Percentiles rank a stretch among this genome's conserved stretches.
Evolutionary conservation across 2,329 filamentous ascomycete genomes (phyloP).

Genomic region (Fusarium siculi): DNA sequence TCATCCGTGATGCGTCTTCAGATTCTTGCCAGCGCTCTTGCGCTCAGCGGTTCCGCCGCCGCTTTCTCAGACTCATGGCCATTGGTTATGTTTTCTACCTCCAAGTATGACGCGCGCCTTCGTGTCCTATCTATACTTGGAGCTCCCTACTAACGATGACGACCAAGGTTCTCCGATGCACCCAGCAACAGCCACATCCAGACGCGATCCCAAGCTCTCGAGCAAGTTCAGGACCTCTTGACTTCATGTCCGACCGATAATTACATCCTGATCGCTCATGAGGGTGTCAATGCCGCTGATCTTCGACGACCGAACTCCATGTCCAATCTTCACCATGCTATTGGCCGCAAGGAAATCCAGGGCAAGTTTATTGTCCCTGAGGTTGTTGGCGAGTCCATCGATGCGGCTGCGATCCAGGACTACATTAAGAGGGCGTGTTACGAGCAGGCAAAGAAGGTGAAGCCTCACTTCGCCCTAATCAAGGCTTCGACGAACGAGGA

Average conservation of each 20-base stretch:
- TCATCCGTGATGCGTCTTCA: constrained; percentile 65
- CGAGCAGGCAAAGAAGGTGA: constrained; percentile 50
- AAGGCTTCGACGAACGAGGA: constrained; percentile 54
- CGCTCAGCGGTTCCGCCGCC: constrained; percentile 67
- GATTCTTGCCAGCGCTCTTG: constrained; percentile 61
- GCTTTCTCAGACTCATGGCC: constrained; percentile 90
- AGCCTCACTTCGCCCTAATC: constrained; percentile 55
- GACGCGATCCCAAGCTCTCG: constrained; percentile 57
- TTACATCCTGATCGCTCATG: constrained; percentile 83
- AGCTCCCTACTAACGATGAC: constrained; percentile 39
- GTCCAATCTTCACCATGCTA: constrained; percentile 61
- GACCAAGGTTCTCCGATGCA: constrained; percentile 49
- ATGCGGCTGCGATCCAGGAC: constrained; percentile 53
- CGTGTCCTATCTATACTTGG: constrained; percentile 16
- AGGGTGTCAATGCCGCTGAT: constrained; percentile 77
- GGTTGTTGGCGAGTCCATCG: constrained; percentile 62
- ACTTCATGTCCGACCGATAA: constrained; percentile 75
- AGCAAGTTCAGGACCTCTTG: constrained; percentile 63
- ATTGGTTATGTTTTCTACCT: constrained; percentile 87
- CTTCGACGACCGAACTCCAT: constrained; percentile 64
- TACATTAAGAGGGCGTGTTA: constrained; percentile 61
- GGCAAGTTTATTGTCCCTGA: constrained; percentile 64
- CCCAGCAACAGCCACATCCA: constrained; percentile 58
- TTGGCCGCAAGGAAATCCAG: constrained; percentile 49
- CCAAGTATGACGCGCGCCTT: constrained; percentile 68